Conservation (phyloP, 2,329 filamentous ascomycete species). For the Venturia carpophila region DNA sequence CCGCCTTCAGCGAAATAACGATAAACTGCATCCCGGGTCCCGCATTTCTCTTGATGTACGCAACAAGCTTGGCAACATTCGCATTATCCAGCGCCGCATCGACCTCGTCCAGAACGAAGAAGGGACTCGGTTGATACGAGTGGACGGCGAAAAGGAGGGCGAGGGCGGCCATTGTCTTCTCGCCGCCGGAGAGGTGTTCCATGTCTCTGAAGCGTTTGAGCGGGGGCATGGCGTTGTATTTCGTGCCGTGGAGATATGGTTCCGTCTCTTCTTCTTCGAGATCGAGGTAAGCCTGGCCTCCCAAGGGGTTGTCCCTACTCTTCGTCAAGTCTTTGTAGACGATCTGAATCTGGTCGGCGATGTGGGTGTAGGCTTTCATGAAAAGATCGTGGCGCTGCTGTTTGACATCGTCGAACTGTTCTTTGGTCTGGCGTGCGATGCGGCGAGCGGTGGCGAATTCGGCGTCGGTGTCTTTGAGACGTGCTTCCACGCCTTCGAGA, state of each 20-base stretch:
- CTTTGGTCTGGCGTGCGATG: constrained; percentile 64
- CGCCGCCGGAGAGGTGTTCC: constrained; percentile 94
- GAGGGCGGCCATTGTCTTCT: constrained; percentile 97
- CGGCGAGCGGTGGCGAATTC: constrained; percentile 82
- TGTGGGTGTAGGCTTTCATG: constrained; percentile 90
- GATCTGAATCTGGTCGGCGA: constrained; percentile 84
- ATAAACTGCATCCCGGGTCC: constrained; percentile 99
- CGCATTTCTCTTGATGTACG: constrained; percentile 90
- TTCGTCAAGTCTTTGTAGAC: constrained; percentile 95
- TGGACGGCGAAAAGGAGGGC: constrained; percentile 96
- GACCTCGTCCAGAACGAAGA: constrained; percentile 97
- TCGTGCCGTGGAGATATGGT: constrained; percentile 90
- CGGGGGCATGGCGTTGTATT: constrained; percentile 98
- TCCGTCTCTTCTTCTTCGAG: constrained; percentile 87
- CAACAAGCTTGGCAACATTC: constrained; percentile 91
- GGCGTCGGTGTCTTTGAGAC: constrained; percentile 74
- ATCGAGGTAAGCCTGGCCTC: constrained; percentile 74
- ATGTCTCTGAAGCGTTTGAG: constrained; percentile 98
- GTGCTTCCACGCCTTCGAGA: constrained; percentile 73
- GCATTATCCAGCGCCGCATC: constrained; percentile 97
- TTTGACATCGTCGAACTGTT: constrained; percentile 78
- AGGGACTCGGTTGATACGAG: constrained; percentile 88
- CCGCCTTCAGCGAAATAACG: constrained; percentile 92
- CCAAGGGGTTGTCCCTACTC: constrained; percentile 84
- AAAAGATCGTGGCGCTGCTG: constrained; percentile 81